Evolutionary conservation across 768 basidiomycete species (phyloP), one percentile per base, ranked within the genome.

Genomic region (Suillus weaverae): DNA sequence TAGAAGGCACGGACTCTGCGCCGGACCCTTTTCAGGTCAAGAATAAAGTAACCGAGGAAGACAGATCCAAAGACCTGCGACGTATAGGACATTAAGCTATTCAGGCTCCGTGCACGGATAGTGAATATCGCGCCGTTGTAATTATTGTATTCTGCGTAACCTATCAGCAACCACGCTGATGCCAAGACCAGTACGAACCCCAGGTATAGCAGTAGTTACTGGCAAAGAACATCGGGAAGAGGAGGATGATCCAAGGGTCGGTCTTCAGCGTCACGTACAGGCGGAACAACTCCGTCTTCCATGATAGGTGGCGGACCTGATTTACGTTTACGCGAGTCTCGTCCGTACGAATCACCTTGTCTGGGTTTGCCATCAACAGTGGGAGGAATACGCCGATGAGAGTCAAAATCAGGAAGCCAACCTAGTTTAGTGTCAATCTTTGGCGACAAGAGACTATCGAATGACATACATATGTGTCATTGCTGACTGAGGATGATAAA

Each of bases 151-250:
- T 91, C 87, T 89, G 64, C 66, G 5, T 5, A 39, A 41, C 8
- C 10, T 30, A 32, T 63, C n/a, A 61, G 62, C 36, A n/a, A 41
- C 33, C 36, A 16, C 16, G 14, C 60, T 61, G 5, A 22, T 22
- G 14, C 9, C 46, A 33, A 62, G 54, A 9, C 30, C 26, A 76
- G 20, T 38, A 76, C 86, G 69, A 65, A 89, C 88, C 89, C 88
- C 88, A 91, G 16, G 89, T 86, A 71, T 90, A 90, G 77, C 90
- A 91, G 86, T 87, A 91, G 72, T 91, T 90, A 44, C 86, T 88
- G 14, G 88, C 84, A 64, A 90, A 84, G 77, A 91, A 91, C 86
- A 91, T 89, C 32, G 91, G 91, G 80, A 92, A 89, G 38, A 92
- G 83, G 16, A 90, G 77, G 11, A 91, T 62, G 69, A 93, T 86